Evolutionary conservation across 2,329 filamentous ascomycete genomes (phyloP).

Genomic region (Cordyceps farinosa): DNA sequence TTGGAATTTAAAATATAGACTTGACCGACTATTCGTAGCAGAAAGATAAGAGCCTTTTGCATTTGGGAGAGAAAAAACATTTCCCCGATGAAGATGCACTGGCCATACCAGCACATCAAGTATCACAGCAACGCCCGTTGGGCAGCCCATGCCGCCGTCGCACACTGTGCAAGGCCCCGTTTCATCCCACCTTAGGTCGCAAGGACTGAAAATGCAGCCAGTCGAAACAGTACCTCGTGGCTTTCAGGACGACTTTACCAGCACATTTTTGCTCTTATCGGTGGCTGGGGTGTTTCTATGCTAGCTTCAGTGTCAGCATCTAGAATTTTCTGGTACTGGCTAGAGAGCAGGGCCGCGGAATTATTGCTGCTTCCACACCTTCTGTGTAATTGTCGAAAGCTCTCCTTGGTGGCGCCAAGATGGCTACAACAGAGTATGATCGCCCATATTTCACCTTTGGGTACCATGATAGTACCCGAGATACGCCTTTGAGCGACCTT

Average conservation of each 20-base stretch:
- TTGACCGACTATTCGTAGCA: too few relatives aligned
- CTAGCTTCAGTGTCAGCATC: background rate
- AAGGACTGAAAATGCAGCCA: constrained; percentile 7
- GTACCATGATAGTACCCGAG: constrained; percentile 66
- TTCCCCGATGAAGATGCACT: background rate
- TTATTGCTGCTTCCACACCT: background rate
- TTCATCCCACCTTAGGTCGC: constrained; percentile 14
- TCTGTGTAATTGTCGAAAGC: constrained; percentile 20
- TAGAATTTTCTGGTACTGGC: background rate
- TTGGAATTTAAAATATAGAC: background rate
- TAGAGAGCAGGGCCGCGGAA: background rate
- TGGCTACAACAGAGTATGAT: constrained; percentile 20
- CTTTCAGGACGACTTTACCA: background rate
- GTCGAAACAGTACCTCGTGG: background rate
- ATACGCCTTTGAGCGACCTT: constrained; percentile 57
- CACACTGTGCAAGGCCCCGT: constrained; percentile 16
- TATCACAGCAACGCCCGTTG: background rate
- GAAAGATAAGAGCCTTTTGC: too few relatives aligned
- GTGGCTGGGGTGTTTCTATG: background rate
- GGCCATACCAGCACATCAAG: background rate
- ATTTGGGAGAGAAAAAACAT: too few relatives aligned
- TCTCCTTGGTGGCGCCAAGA: constrained; percentile 4
- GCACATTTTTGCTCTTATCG: background rate
- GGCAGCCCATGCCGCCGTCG: background rate
- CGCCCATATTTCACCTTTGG: constrained; percentile 64